Conservation (phyloP, 2,329 filamentous ascomycete genomes). For the Colletotrichum theobromicola region DNA sequence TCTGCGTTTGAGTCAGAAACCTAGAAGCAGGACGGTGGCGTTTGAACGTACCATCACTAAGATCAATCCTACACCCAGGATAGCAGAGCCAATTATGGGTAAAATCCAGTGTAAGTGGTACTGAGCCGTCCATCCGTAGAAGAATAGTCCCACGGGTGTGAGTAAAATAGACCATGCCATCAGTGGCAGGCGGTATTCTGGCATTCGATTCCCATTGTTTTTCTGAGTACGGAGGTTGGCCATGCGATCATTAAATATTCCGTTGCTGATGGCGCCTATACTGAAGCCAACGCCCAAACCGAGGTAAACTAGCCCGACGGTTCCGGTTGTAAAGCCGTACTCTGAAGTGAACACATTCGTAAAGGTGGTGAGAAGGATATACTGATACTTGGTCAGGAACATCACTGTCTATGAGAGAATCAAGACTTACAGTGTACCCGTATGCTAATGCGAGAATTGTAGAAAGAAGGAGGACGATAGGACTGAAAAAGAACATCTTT, state of each 20-base stretch:
- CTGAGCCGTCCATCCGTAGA: not conserved
- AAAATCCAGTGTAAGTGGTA: not conserved
- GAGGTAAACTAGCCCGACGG: constrained; percentile 26
- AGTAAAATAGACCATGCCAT: not conserved
- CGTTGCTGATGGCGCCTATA: not conserved
- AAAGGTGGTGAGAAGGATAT: not conserved
- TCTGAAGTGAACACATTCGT: not conserved
- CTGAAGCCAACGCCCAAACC: constrained; percentile 24
- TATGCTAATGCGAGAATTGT: not conserved
- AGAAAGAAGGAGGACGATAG: not conserved
- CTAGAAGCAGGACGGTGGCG: not conserved
- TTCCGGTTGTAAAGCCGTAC: constrained; percentile 41
- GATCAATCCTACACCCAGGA: not conserved
- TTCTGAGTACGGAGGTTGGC: not conserved
- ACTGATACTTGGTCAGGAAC: not conserved
- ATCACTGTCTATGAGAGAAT: too few species aligned
- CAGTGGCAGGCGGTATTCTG: not conserved
- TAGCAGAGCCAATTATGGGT: not conserved
- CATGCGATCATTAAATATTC: not conserved
- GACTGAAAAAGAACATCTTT: not conserved
- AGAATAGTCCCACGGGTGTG: not conserved
- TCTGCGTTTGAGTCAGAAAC: not conserved
- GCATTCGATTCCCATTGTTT: not conserved
- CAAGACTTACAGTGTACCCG: not conserved
- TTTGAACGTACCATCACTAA: not conserved